These are phyloP conservation scores for Rhodotorula graminis DNA, from an alignment of 768 basidiomycete genomes.

Conservation along the genomic window DNA sequence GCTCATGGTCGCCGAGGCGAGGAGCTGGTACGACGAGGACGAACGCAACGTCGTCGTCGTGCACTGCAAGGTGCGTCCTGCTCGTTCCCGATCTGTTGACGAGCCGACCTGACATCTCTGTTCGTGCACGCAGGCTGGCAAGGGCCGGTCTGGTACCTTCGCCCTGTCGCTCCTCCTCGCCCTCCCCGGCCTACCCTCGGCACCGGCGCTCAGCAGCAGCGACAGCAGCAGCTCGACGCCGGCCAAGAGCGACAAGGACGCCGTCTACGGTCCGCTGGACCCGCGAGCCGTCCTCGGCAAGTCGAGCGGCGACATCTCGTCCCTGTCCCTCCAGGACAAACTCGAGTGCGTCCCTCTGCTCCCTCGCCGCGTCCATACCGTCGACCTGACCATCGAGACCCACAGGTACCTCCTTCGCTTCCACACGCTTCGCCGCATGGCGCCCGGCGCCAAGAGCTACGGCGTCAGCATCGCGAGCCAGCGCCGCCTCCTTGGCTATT, in stretches of 20 bases:
- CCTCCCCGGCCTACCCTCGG: conserved; percentile 52
- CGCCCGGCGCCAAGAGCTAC: conserved; percentile 10
- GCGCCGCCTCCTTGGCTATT: conserved; percentile 72
- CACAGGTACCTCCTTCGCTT: conserved; percentile 24
- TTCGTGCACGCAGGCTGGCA: conserved; percentile 5
- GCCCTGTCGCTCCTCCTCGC: conserved; percentile 77
- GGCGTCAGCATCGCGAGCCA: conserved; percentile 63
- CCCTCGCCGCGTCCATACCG: not conserved
- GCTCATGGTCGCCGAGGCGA: conserved; percentile 68
- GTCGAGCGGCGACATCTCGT: conserved; percentile 18
- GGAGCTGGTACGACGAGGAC: conserved; percentile 63
- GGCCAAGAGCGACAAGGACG: conserved; percentile 51
- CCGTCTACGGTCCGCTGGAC: conserved; percentile 49
- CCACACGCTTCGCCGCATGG: conserved; percentile 24
- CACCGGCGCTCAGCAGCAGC: conserved; percentile 49
- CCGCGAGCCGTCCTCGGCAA: conserved; percentile 46
- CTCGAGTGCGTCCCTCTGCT: conserved; percentile 22
- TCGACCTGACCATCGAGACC: not conserved
- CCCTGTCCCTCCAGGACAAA: conserved; percentile 59
- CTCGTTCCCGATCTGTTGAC: no score
- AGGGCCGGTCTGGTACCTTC: conserved; percentile 64
- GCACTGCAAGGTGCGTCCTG: conserved; percentile 67
- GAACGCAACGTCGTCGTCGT: conserved; percentile 68
- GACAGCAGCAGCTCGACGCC: conserved; percentile 47
- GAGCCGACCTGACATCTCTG: no score